phyloP scores from a whole-genome alignment of 768 basidiomycete species.

The Suillus subalutaceus region DNA sequence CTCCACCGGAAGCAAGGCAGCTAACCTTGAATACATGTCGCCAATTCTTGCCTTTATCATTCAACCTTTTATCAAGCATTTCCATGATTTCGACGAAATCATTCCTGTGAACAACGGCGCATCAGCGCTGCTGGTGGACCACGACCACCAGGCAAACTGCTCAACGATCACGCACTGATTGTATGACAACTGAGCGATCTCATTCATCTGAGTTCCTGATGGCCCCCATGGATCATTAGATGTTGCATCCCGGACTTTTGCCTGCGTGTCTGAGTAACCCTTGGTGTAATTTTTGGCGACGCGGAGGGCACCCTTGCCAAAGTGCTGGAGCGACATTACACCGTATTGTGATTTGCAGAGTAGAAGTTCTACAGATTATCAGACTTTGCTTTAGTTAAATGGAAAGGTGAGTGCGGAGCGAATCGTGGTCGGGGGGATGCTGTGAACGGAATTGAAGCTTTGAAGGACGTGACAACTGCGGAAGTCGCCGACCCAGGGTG shows the following conservation, averaged over 20 bases:
- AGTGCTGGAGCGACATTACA: constrained; percentile 65
- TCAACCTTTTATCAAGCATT: constrained; percentile 97
- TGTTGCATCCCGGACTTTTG: constrained; percentile 95
- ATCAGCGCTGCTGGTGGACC: neutral
- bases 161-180: constrained; percentile 72
- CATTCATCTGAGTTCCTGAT: constrained; percentile 98
- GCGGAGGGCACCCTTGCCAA: constrained; percentile 83
- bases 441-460: constrained; percentile 6
- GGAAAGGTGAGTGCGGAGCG: neutral
- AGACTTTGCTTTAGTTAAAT: neutral
- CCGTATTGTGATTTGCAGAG: neutral
- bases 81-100: constrained; percentile 99
- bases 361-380: constrained; percentile 4
- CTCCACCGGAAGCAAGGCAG: constrained; percentile 7
- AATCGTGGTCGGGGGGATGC: constrained; percentile 10
- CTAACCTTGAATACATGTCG: constrained; percentile 96
- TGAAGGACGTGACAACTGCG: neutral
- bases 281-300: constrained; percentile 96
- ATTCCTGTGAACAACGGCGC: constrained; percentile 47
- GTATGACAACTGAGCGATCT: constrained; percentile 94
- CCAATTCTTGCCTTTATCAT: constrained; percentile 99
- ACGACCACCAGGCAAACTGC: neutral
- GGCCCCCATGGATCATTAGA: constrained; percentile 99
- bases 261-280: constrained; percentile 93
- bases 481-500: neutral